Conservation (phyloP, 768 basidiomycete species). For the Amanita pallidorosea region DNA sequence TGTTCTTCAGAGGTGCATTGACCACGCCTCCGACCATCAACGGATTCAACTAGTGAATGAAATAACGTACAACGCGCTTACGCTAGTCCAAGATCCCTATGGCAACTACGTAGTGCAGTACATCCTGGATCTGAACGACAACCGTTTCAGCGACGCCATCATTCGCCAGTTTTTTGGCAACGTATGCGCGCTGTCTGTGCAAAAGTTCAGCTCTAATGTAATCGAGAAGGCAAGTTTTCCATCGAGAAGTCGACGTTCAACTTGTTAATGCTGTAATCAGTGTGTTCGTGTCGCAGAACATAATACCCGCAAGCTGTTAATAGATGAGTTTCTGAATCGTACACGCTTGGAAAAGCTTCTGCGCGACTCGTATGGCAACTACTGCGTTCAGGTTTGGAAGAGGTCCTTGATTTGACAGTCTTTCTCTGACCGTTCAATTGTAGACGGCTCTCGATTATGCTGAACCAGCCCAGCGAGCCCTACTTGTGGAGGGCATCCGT, state of each 20-base stretch:
- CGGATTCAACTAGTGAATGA: conserved; percentile 95
- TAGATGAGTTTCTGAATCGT: conserved; percentile 91
- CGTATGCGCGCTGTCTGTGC: conserved; percentile 93
- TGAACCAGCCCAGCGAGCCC: conserved; percentile 82
- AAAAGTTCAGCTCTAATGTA: conserved; percentile 99
- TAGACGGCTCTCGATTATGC: conserved; percentile 97
- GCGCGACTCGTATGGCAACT: conserved; percentile 94
- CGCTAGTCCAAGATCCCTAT: conserved; percentile 95
- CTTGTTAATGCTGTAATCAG: conserved; percentile 19
- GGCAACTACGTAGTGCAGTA: conserved; percentile 97
- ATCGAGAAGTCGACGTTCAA: not conserved
- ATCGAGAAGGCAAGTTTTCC: conserved; percentile 70
- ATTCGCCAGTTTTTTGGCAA: conserved; percentile 98
- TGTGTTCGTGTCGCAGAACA: conserved; percentile 94
- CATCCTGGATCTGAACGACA: conserved; percentile 96
- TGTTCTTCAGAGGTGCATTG: conserved; percentile 95
- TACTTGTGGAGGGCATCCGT: conserved; percentile 94
- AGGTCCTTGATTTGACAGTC: not conserved
- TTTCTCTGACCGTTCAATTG: not conserved
- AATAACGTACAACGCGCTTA: conserved; percentile 97
- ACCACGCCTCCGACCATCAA: conserved; percentile 94
- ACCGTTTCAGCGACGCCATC: conserved; percentile 93
- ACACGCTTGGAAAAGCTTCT: conserved; percentile 91
- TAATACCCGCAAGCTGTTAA: conserved; percentile 85
- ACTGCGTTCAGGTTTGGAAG: conserved; percentile 72